Percentiles rank a stretch among this genome's conserved stretches.
phyloP scores from a whole-genome alignment of 1,284 basidiomycete genomes.

The Apiotrichum domesticum region DNA sequence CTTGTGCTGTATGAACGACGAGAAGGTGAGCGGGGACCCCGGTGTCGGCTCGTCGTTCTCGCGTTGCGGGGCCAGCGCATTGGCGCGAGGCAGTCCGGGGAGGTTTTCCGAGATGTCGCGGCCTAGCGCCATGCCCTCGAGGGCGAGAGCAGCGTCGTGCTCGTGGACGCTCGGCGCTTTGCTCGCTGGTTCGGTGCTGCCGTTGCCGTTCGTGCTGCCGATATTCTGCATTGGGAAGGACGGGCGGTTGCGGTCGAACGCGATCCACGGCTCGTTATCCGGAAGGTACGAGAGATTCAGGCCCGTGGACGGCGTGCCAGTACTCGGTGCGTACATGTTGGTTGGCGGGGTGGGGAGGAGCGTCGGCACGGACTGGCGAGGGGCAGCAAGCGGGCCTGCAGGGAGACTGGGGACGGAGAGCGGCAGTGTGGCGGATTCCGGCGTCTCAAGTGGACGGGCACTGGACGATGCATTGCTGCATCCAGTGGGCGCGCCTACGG shows the following conservation, averaged over 20 bases:
- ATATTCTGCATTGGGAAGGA: neutral
- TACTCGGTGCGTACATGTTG: neutral
- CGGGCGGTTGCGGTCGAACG: neutral
- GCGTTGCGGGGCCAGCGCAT: neutral
- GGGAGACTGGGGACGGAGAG: too few species aligned
- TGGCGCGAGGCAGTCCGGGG: neutral
- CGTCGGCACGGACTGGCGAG: neutral
- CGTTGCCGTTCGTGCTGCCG: neutral
- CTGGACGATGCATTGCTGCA: too few species aligned
- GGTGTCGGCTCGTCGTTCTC: conserved; percentile 13
- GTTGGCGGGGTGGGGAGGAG: neutral
- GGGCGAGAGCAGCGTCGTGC: conserved; percentile 17
- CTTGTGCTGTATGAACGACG: conserved; percentile 16
- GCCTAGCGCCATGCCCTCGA: conserved; percentile 22
- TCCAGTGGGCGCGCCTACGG: too few species aligned
- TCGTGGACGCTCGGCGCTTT: conserved; percentile 18
- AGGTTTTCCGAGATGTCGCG: conserved; percentile 8
- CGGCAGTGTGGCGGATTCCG: too few species aligned
- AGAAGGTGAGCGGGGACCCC: conserved; percentile 14
- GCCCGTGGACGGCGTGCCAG: neutral
- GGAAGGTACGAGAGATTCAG: neutral
- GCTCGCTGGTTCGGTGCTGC: conserved; percentile 7
- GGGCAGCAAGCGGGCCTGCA: too few species aligned
- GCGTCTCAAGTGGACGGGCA: too few species aligned
- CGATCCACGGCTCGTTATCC: conserved; percentile 3